Base-by-base conservation (phyloP, 805 yeast species). In the Ogataea ganodermae region DNA sequence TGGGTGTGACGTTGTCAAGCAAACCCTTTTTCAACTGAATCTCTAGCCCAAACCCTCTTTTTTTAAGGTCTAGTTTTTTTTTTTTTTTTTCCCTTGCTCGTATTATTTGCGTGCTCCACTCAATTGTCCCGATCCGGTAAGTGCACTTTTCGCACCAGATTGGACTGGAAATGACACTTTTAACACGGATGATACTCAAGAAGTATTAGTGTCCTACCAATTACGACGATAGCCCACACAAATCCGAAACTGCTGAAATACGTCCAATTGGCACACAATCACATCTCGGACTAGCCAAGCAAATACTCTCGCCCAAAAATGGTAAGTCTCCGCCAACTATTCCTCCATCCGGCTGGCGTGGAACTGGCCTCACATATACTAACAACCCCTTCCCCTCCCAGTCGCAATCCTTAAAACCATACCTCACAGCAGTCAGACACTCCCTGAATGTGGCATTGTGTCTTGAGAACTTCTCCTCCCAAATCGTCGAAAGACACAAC, bases 351-450 rank as follows among this genome's bases (percentile, higher is more conserved):
- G 42, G 32, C 33, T 14, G 4, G 18, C 6, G 9, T 35, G 39
- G 27, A 31, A 35, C 13, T n/a, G 5, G 14, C 6, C 18, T 5
- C 12, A 18, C 12, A 13, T 18, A 18, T 10, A 20, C 48, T 44
- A 40, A 44, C 39, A 21, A 12, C 23, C 26, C 20, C 31, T 9
- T 6, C 31, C 4, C 8, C 31, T 14, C 36, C 13, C 57, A 87
- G 99, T 92, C 98, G 12, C 99, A 94, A 81, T 92, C 99, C 2
- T 79, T 94, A 51, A 89, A 92, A 61, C 99, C 99, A 50, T 94
- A 94, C 62, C 78, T 94, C 45, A 84, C 88, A 6, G 97, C 97
- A 1, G 99, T 94, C 31, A 85, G 98, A 67, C 80, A 86, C 47
- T 89, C 98, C 23, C 78, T 94, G 57, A 89, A 95, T 22, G 97